Evolutionary conservation across 192 early-diverging fungal species (phyloP).

Genomic region (Umbelopsis isabellina): DNA sequence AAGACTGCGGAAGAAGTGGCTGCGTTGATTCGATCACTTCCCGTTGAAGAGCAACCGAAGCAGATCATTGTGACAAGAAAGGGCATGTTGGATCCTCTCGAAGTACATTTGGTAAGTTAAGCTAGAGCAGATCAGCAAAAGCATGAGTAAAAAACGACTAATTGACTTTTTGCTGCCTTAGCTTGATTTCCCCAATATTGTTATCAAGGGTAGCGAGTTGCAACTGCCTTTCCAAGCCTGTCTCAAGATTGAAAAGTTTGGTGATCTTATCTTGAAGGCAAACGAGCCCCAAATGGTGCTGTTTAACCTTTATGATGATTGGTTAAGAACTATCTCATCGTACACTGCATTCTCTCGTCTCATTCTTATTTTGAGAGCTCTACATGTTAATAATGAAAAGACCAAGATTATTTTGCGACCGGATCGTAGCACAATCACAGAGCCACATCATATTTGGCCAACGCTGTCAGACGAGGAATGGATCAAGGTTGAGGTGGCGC

Average conservation of each 20-base stretch:
- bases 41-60: slow-evolving; percentile 99
- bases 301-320: slow-evolving; percentile 94
- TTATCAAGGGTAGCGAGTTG: slow-evolving; percentile 96
- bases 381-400: slow-evolving; percentile 98
- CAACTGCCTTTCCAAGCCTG: slow-evolving; percentile 98
- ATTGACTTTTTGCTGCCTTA: slow-evolving; percentile 11
- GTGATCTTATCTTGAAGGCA: slow-evolving; percentile 96
- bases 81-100: slow-evolving; percentile 99
- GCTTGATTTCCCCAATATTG: slow-evolving; percentile 98
- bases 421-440: slow-evolving; percentile 90
- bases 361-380: slow-evolving; percentile 92
- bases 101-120: slow-evolving; percentile 81
- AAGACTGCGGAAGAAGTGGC: slow-evolving; percentile 99
- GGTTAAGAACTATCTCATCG: slow-evolving; percentile 91
- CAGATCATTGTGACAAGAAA: slow-evolving; percentile 99
- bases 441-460: slow-evolving; percentile 98
- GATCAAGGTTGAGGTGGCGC: slow-evolving; percentile 90
- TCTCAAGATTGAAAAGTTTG: slow-evolving; percentile 98
- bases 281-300: slow-evolving; percentile 97
- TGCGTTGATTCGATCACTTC: slow-evolving; percentile 96
- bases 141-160: slow-evolving; percentile 22
- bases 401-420: slow-evolving; percentile 96
- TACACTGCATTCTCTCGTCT: slow-evolving; percentile 99
- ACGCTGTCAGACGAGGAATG: slow-evolving; percentile 96
- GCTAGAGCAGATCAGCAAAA: too few relatives aligned